A percentile compares a stretch with the other conserved stretches of the same genome.
These are phyloP conservation scores for Pachysandra terminalis DNA, from an alignment of 164 flowering plant species.

Conservation along the genomic window DNA sequence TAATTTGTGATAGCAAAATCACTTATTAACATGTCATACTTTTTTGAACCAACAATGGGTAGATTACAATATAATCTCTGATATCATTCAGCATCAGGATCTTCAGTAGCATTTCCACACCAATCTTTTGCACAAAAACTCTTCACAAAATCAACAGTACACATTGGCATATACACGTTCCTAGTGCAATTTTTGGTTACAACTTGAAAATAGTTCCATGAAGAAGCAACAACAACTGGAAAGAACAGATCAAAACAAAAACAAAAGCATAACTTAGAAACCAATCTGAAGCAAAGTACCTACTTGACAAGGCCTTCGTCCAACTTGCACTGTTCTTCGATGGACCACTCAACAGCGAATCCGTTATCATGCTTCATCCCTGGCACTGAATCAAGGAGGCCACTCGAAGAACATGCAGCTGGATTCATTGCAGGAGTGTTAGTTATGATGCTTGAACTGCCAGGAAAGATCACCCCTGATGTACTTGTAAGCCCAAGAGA, in stretches of 20 bases:
- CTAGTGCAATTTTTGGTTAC: neutral
- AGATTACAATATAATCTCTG: no score
- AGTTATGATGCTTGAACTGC: constrained; percentile 31
- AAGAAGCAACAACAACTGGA: no score
- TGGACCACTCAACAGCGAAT: constrained; percentile 76
- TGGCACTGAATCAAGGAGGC: constrained; percentile 46
- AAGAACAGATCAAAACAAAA: no score
- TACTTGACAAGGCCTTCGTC: constrained; percentile 84
- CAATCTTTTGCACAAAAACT: neutral
- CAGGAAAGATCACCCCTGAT: constrained; percentile 33
- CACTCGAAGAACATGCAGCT: constrained; percentile 36
- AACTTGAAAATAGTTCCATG: neutral
- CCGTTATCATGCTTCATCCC: constrained; percentile 73
- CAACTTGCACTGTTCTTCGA: constrained; percentile 73
- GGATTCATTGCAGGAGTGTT: constrained; percentile 29
- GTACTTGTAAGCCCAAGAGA: constrained; percentile 29
- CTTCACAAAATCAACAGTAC: no score
- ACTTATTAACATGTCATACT: no score
- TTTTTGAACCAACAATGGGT: no score
- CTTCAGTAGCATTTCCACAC: no score
- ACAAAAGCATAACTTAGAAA: neutral
- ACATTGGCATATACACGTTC: neutral
- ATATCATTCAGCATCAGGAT: no score
- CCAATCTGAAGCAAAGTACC: constrained; percentile 24
- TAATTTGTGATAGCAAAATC: no score